phyloP scores from a whole-genome alignment of 495 filamentous ascomycete genomes.

The Penicillium ucsense region DNA sequence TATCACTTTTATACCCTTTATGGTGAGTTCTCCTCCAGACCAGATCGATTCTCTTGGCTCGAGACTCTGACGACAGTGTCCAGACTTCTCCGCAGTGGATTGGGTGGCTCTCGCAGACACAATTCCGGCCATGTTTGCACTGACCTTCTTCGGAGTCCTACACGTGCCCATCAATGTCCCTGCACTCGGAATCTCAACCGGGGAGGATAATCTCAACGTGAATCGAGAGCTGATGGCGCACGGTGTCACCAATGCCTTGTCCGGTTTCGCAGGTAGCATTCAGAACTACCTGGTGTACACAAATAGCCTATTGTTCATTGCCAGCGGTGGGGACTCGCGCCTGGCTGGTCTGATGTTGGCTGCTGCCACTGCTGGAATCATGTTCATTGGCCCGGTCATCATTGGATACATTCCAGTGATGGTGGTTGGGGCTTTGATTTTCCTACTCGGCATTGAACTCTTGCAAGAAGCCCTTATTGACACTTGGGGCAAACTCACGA shows the following conservation, averaged over 20 bases:
- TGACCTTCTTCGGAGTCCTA: constrained; percentile 94
- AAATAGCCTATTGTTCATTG: constrained; percentile 91
- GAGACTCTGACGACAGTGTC: constrained; percentile 1
- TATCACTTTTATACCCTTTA: constrained; percentile 96
- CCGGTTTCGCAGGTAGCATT: constrained; percentile 77
- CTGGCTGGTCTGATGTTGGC: constrained; percentile 83
- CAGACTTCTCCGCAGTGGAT: constrained; percentile 65
- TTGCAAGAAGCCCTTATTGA: constrained; percentile 78
- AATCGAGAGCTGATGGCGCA: constrained; percentile 90
- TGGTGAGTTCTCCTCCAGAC: constrained; percentile 39
- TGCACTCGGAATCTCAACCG: constrained; percentile 75
- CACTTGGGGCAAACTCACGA: constrained; percentile 76
- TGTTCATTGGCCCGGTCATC: constrained; percentile 74
- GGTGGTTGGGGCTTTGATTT: constrained; percentile 92
- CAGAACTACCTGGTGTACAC: constrained; percentile 97
- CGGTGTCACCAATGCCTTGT: constrained; percentile 84
- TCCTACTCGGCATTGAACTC: constrained; percentile 84
- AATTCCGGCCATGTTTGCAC: constrained; percentile 88
- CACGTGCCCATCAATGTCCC: constrained; percentile 98
- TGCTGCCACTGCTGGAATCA: constrained; percentile 63
- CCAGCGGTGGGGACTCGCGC: constrained; percentile 77
- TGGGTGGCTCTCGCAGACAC: constrained; percentile 72
- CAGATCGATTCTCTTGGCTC: neutral
- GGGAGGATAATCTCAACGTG: constrained; percentile 83
- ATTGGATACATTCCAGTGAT: constrained; percentile 94